Evolutionary conservation across 1,139 yeast genomes (phyloP).

Genomic region (Kodamaea arcana): DNA sequence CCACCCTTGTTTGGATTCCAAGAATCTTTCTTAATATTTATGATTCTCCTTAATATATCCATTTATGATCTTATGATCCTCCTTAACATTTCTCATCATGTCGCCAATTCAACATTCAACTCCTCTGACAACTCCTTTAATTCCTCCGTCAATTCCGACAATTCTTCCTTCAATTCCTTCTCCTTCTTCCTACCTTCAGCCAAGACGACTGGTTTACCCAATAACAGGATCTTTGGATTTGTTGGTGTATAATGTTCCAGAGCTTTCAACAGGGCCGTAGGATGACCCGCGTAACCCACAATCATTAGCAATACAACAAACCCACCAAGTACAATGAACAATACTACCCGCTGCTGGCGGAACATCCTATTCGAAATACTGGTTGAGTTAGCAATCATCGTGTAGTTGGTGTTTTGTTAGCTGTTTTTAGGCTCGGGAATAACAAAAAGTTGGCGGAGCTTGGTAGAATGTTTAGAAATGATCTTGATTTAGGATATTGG

Average conservation of each 20-base stretch:
- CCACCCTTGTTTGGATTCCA: too few species aligned
- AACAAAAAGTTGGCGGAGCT: too few species aligned
- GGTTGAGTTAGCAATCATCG: constrained; percentile 30
- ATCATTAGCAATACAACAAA: constrained; percentile 22
- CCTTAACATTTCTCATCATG: too few species aligned
- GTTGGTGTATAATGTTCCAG: constrained; percentile 8
- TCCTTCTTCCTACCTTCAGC: background rate
- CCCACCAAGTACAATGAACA: constrained; percentile 18
- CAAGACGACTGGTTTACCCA: constrained; percentile 4
- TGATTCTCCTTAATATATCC: too few species aligned
- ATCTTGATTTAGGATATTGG: too few species aligned
- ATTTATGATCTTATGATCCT: too few species aligned
- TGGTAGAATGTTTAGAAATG: too few species aligned
- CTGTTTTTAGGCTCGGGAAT: too few species aligned
- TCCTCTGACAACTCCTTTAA: too few species aligned
- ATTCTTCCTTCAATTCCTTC: background rate
- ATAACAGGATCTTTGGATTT: constrained; percentile 13
- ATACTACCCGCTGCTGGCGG: constrained; percentile 25
- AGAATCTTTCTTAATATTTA: too few species aligned
- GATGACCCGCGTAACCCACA: constrained; percentile 16
- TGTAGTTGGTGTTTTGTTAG: too few species aligned
- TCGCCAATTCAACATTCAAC: too few species aligned
- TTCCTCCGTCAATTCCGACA: background rate
- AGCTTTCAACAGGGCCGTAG: constrained; percentile 5
- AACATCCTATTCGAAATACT: constrained; percentile 27